These are phyloP conservation scores for Raffaelea arxii DNA, from an alignment of 2,329 filamentous ascomycete species.

Conservation along the genomic window DNA sequence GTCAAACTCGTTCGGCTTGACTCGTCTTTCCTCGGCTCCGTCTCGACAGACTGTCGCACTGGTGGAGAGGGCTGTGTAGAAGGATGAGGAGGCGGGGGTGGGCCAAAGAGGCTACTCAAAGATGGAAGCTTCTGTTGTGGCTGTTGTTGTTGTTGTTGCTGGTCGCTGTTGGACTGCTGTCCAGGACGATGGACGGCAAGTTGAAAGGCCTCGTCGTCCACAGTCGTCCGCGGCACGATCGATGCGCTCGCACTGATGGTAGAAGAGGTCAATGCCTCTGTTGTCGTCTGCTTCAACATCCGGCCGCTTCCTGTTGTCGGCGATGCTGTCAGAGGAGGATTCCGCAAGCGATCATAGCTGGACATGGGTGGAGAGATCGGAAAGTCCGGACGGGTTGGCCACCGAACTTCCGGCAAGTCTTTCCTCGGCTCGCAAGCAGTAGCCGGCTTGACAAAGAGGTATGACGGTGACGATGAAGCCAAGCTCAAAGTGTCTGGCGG, in stretches of 20 bases:
- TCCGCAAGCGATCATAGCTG: slow-evolving; percentile 35
- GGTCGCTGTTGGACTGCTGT: slow-evolving; percentile 6
- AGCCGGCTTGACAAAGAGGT: too few species aligned
- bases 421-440: too few species aligned
- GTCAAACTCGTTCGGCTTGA: too few species aligned
- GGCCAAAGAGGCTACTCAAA: slow-evolving; percentile 47
- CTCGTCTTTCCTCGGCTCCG: too few species aligned
- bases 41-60: too few species aligned
- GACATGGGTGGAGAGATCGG: slow-evolving; percentile 48
- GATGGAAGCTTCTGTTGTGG: slow-evolving; percentile 39
- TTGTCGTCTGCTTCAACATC: slow-evolving; percentile 23
- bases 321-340: background rate
- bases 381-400: slow-evolving; percentile 20
- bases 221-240: background rate
- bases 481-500: too few species aligned
- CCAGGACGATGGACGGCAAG: background rate
- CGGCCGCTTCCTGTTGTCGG: slow-evolving; percentile 21
- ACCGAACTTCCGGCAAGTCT: too few species aligned
- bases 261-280: background rate
- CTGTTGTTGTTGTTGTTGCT: slow-evolving; percentile 12
- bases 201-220: background rate
- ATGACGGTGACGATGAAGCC: too few species aligned
- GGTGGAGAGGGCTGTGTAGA: too few species aligned
- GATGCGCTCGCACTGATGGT: slow-evolving; percentile 6
- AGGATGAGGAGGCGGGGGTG: slow-evolving; percentile 21